Evolutionary conservation across 176 grass and related monocot species (phyloP).

Genomic region (Typha latifolia): DNA sequence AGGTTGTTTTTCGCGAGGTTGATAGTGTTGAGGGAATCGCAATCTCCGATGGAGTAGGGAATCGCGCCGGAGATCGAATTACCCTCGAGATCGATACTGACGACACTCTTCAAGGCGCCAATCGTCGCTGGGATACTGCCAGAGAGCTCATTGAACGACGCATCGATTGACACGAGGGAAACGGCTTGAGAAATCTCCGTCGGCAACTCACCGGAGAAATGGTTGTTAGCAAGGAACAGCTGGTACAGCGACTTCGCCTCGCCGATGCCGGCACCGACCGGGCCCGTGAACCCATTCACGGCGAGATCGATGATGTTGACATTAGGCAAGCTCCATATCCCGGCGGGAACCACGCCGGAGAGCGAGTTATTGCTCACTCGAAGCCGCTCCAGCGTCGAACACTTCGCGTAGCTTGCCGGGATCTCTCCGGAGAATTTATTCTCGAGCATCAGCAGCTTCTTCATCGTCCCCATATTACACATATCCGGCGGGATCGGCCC

Average conservation of each 20-base stretch:
- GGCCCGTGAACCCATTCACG: constrained; percentile 48
- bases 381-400: constrained; percentile 42
- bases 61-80: constrained; percentile 46
- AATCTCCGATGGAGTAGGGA: constrained; percentile 51
- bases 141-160: constrained; percentile 45
- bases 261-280: constrained; percentile 32
- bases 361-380: constrained; percentile 65
- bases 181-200: constrained; percentile 31
- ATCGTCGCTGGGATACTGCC: constrained; percentile 56
- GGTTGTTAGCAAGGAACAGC: constrained; percentile 31
- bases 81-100: constrained; percentile 19
- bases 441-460: constrained; percentile 67
- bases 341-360: constrained; percentile 54
- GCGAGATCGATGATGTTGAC: constrained; percentile 47
- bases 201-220: constrained; percentile 55
- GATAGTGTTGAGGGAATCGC: constrained; percentile 38
- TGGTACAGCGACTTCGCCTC: constrained; percentile 27
- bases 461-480: constrained; percentile 62
- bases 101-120: constrained; percentile 28
- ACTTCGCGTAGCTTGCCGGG: constrained; percentile 49
- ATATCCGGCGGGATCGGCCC: constrained; percentile 78
- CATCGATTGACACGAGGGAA: constrained; percentile 28
- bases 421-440: constrained; percentile 66
- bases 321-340: constrained; percentile 58
- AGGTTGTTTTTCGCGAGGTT: constrained; percentile 51